Base-by-base conservation (phyloP, 176 grass and related monocot species). In the Oryza brachyantha region DNA sequence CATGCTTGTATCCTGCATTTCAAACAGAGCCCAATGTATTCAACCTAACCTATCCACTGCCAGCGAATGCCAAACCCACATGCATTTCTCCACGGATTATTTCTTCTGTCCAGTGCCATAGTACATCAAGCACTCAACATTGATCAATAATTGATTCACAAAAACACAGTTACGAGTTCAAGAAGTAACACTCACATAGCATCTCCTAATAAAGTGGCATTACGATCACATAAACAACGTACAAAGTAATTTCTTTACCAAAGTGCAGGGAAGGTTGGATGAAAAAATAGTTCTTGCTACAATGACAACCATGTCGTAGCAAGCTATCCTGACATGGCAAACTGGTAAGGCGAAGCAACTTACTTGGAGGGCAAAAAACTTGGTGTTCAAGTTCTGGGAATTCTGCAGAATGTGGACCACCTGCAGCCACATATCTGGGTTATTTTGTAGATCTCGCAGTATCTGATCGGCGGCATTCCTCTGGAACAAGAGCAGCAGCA, bases 331-430 rank as follows among this genome's bases (percentile, higher is more conserved):
- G 1, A 26, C 35, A 9, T 54, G 3, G 1, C 41, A 14, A 12
- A 6, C 54, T 17, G 64, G 21, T 1, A 13, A 36, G 65, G 9
- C n/a, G 61, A 14, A 19, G 8, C 21, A 10, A 58, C 84, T 92
- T 91, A 99, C 96, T 89, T 99, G 96, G 27, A 99, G 90, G 19
- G 92, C 92, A 76, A 96, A 99, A 72, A 99, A 99, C 64, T 99
- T 99, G 67, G 96, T 96, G 84, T 99, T 99, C 58, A 99, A 74
- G 70, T 87, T 93, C 75, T 99, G 92, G 1, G 96, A 96, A 67
- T 96, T 93, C 71, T 96, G 92, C 62, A 99, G 78, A 84, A 99
- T 93, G 84, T 99, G 92, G 28, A 99, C 96, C 7, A 99, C 96
- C 84, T 99, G 96, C 31, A 99, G 77, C 96, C 96, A 99, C 71